Conservation (phyloP, 805 yeast species). For the Saturnispora sekii region DNA sequence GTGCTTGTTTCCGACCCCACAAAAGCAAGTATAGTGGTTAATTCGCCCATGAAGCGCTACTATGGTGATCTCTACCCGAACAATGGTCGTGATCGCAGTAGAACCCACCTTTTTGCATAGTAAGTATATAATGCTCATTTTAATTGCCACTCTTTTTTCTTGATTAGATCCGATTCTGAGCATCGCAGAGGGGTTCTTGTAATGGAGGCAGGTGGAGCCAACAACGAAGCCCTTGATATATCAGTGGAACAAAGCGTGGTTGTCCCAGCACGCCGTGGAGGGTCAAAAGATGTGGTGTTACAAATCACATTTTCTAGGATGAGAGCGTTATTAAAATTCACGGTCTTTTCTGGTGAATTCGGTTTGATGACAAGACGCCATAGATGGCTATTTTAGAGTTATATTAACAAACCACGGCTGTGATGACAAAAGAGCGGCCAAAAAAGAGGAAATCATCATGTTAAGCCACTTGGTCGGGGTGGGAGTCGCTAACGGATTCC, state of each 20-base stretch:
- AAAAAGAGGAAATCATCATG: constrained; percentile 25
- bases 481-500: constrained; percentile 27
- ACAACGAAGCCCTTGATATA: constrained; percentile 1
- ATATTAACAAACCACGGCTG: constrained; percentile 41
- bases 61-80: constrained; percentile 13
- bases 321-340: constrained; percentile 37
- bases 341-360: constrained; percentile 27
- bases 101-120: neutral
- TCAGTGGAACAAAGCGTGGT: constrained; percentile 23
- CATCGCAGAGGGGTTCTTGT: neutral
- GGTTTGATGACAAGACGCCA: constrained; percentile 38
- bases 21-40: neutral
- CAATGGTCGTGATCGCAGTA: constrained; percentile 10
- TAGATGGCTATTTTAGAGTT: constrained; percentile 44
- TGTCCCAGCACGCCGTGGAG: constrained; percentile 36
- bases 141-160: neutral
- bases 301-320: constrained; percentile 4
- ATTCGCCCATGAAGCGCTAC: constrained; percentile 13
- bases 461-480: constrained; percentile 31
- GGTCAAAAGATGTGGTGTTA: constrained; percentile 16
- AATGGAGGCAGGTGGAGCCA: neutral
- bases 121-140: neutral
- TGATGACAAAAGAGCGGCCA: constrained; percentile 29
- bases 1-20: neutral
- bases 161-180: neutral